These are phyloP conservation scores for Plasmodium gallinaceum DNA, from an alignment of 169 alveolate species.

Conservation along the genomic window DNA sequence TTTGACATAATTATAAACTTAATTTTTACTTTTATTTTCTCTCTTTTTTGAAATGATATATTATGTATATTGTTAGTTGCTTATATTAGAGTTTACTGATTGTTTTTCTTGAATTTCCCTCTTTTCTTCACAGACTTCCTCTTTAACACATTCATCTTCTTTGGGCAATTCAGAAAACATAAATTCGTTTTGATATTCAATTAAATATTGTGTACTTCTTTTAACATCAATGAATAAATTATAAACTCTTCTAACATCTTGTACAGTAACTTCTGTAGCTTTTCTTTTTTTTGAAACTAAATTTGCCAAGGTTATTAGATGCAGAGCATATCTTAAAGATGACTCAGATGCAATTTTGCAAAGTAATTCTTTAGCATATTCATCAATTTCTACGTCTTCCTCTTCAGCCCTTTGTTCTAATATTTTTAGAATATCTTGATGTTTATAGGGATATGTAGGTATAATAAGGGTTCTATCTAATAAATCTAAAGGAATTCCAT, in stretches of 20 bases:
- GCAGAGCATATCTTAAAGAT: constrained; percentile 96
- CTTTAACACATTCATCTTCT: constrained; percentile 53
- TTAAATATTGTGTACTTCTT: constrained; percentile 96
- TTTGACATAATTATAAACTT: not conserved
- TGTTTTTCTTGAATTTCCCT: constrained; percentile 68
- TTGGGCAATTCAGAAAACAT: constrained; percentile 90
- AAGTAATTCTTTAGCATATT: constrained; percentile 95
- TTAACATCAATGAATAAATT: constrained; percentile 96
- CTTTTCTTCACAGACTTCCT: constrained; percentile 51
- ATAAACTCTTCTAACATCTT: constrained; percentile 96
- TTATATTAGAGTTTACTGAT: constrained; percentile 7
- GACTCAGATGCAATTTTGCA: constrained; percentile 96
- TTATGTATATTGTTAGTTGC: constrained; percentile 6
- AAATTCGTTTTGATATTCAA: constrained; percentile 93
- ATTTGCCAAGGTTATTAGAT: constrained; percentile 92
- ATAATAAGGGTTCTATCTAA: constrained; percentile 98
- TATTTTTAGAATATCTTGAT: constrained; percentile 93
- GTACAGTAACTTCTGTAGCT: constrained; percentile 94
- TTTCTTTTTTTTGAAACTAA: constrained; percentile 92
- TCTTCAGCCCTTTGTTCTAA: constrained; percentile 96
- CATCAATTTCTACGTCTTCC: constrained; percentile 98
- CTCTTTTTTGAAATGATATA: not conserved
- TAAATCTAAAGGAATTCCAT: constrained; percentile 99
- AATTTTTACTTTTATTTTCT: not conserved
- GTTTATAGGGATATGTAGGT: constrained; percentile 96